These are phyloP conservation scores for Omphalea diandra DNA, from an alignment of 441 rosid genomes.

Conservation along the genomic window DNA sequence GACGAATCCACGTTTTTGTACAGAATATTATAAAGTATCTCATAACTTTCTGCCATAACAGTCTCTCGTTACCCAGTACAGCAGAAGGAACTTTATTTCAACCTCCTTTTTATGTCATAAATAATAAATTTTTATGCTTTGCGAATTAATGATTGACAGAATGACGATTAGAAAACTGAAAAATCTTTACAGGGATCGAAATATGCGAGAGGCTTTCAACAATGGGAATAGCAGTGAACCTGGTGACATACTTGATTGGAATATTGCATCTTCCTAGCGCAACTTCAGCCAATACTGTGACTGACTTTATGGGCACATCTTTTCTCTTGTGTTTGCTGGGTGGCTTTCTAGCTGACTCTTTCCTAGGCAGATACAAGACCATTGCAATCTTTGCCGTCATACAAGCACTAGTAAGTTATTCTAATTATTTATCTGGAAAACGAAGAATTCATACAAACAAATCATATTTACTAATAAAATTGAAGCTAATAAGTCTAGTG, in stretches of 20 bases:
- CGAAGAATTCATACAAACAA: too few species aligned
- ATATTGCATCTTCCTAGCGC: slow-evolving; percentile 89
- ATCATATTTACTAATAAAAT: too few species aligned
- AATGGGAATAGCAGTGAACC: slow-evolving; percentile 92
- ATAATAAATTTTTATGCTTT: background rate
- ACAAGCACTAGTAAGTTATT: slow-evolving; percentile 52
- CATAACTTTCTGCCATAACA: slow-evolving; percentile 1
- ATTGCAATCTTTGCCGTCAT: slow-evolving; percentile 66
- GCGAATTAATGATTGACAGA: too few species aligned
- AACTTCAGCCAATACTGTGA: slow-evolving; percentile 75
- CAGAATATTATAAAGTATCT: background rate
- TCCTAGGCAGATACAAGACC: slow-evolving; percentile 76
- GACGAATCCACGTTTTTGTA: background rate
- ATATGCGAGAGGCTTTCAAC: slow-evolving; percentile 89
- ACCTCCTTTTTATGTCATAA: background rate
- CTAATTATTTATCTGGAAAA: background rate
- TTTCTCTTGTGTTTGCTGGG: slow-evolving; percentile 80
- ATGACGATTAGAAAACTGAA: too few species aligned
- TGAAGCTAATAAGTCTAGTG: too few species aligned
- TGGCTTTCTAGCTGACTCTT: slow-evolving; percentile 89
- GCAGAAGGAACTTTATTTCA: background rate
- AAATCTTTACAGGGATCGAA: slow-evolving; percentile 63
- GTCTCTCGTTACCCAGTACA: background rate
- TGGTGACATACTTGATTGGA: slow-evolving; percentile 75
- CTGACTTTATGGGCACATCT: slow-evolving; percentile 88